phyloP scores from a whole-genome alignment of 2,329 filamentous ascomycete genomes.

The Blastomyces gilchristii region DNA sequence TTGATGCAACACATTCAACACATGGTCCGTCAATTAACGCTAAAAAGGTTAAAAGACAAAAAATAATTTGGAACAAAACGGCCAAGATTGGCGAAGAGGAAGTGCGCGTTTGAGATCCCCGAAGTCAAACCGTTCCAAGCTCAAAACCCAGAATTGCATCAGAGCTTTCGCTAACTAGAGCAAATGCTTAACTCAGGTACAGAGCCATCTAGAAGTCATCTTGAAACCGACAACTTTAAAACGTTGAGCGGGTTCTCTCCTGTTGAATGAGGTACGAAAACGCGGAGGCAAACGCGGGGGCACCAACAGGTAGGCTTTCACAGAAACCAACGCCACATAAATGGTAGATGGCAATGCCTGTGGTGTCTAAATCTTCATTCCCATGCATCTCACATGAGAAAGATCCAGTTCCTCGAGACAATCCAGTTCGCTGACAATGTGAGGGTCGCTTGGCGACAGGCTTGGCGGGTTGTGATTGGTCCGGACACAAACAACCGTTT shows the following conservation, averaged over 20 bases:
- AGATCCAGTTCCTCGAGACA: too few species aligned
- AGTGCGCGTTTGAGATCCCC: not conserved
- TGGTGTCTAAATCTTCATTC: not conserved
- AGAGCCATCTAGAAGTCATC: not conserved
- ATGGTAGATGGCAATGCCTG: not conserved
- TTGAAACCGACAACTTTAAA: not conserved
- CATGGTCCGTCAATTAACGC: slow-evolving; percentile 2
- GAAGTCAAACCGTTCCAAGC: not conserved
- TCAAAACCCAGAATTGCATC: not conserved
- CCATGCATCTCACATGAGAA: not conserved
- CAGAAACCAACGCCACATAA: not conserved
- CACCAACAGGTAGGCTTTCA: not conserved
- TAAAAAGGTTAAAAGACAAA: not conserved
- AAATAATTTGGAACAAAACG: not conserved
- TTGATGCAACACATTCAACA: not conserved
- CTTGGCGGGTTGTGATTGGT: slow-evolving; percentile 1
- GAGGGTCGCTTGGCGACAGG: not conserved
- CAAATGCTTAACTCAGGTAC: not conserved
- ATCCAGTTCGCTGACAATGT: not conserved
- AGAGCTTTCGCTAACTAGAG: not conserved
- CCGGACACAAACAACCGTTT: slow-evolving; percentile 1
- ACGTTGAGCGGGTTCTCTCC: not conserved
- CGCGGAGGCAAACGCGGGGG: not conserved
- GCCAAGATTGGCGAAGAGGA: not conserved
- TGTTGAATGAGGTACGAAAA: not conserved